Evolutionary conservation across 2,329 filamentous ascomycete genomes (phyloP).

Genomic region (Pseudogymnoascus pannorum): DNA sequence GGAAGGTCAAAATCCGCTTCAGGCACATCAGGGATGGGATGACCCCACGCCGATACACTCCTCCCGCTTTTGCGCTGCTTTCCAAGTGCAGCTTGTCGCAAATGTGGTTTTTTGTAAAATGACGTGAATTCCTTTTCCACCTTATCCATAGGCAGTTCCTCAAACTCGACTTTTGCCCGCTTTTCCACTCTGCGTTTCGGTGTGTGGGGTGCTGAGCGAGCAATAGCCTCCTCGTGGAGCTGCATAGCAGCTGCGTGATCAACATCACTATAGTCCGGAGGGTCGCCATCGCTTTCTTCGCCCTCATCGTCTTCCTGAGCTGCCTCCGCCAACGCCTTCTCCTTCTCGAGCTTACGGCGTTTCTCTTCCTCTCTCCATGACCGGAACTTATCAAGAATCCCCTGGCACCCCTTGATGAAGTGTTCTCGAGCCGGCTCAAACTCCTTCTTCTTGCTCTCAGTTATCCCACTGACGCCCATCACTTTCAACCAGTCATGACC

Average conservation of each 20-base stretch:
- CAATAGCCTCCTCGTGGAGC: conserved; percentile 45
- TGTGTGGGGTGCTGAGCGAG: conserved; percentile 20
- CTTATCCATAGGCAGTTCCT: conserved; percentile 21
- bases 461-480: conserved; percentile 76
- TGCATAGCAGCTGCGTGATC: conserved; percentile 68
- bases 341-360: conserved; percentile 32
- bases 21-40: conserved; percentile 64
- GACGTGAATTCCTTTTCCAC: conserved; percentile 64
- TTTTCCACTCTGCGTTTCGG: conserved; percentile 22
- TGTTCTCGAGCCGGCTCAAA: conserved; percentile 80
- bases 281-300: conserved; percentile 40
- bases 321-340: conserved; percentile 7
- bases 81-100: conserved; percentile 72
- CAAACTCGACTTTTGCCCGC: conserved; percentile 27
- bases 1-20: conserved; percentile 71
- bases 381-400: conserved; percentile 79
- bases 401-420: conserved; percentile 76
- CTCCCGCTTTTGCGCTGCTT: conserved; percentile 57
- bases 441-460: conserved; percentile 75
- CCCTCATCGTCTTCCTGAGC: conserved; percentile 19
- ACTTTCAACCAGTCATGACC: conserved; percentile 88
- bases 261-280: conserved; percentile 60
- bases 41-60: conserved; percentile 72
- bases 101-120: conserved; percentile 66
- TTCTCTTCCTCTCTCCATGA: conserved; percentile 88